phyloP scores from a whole-genome alignment of 192 early-diverging fungal species.

The Pilobolus umbonatus region DNA sequence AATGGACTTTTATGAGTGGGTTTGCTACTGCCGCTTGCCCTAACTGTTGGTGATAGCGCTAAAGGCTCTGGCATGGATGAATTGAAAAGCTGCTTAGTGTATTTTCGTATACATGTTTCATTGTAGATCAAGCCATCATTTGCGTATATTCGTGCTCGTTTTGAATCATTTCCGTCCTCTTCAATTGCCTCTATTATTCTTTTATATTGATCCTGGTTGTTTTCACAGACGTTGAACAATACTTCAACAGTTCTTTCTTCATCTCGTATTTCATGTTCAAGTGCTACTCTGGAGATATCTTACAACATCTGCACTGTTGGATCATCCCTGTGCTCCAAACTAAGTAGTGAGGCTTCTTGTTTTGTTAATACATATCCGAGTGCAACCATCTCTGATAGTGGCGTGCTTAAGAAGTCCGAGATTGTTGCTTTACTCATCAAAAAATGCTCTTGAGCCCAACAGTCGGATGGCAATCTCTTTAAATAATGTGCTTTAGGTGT shows the following conservation, averaged over 20 bases:
- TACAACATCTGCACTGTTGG: neutral
- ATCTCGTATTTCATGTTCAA: neutral
- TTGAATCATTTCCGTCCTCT: neutral
- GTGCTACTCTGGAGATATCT: neutral
- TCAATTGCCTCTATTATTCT: slow-evolving; percentile 7
- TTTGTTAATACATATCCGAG: neutral
- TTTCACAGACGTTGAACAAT: neutral
- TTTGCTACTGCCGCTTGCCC: slow-evolving; percentile 3
- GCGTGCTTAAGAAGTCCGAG: neutral
- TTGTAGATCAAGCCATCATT: slow-evolving; percentile 1
- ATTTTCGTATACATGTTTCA: slow-evolving; percentile 13
- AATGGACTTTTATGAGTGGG: neutral
- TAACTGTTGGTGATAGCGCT: neutral
- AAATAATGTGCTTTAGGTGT: neutral
- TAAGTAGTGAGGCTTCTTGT: neutral
- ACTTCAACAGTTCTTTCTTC: slow-evolving; percentile 3
- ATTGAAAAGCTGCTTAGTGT: neutral
- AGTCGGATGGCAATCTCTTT: neutral
- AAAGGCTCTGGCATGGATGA: slow-evolving; percentile 9
- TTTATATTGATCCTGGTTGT: neutral
- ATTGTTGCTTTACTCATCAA: neutral
- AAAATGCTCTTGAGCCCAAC: slow-evolving; percentile 2
- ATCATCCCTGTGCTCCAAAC: neutral
- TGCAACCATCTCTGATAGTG: neutral
- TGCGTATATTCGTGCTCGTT: slow-evolving; percentile 3